Percentiles rank a stretch among this genome's conserved stretches.
Conservation (phyloP, 2,329 filamentous ascomycete species). For the Diatrype stigma region DNA sequence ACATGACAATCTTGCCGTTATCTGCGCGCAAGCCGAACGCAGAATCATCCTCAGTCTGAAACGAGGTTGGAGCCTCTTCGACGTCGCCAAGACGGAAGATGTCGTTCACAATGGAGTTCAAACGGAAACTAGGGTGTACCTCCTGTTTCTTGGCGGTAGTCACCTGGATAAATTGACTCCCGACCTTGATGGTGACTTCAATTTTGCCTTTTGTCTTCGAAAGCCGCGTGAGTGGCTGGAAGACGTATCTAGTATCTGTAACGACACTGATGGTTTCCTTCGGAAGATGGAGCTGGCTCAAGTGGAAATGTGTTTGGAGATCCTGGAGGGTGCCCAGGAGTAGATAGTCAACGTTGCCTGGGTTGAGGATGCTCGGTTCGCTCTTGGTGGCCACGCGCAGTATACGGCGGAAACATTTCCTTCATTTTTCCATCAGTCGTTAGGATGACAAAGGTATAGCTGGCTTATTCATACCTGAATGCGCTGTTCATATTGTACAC, state of each 20-base stretch:
- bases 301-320: slow-evolving; percentile 61
- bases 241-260: slow-evolving; percentile 61
- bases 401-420: slow-evolving; percentile 62
- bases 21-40: slow-evolving; percentile 65
- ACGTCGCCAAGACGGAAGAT: slow-evolving; percentile 66
- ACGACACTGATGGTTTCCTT: slow-evolving; percentile 68
- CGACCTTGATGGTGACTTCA: slow-evolving; percentile 65
- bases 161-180: slow-evolving; percentile 65
- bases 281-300: slow-evolving; percentile 62
- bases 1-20: slow-evolving; percentile 68
- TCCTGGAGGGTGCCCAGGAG: slow-evolving; percentile 63
- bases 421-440: slow-evolving; percentile 17
- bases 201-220: slow-evolving; percentile 69
- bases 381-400: slow-evolving; percentile 59
- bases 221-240: slow-evolving; percentile 60
- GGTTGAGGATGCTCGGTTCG: slow-evolving; percentile 57
- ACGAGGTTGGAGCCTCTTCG: slow-evolving; percentile 61
- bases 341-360: slow-evolving; percentile 62
- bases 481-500: slow-evolving; percentile 72
- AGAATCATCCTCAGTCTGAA: slow-evolving; percentile 62
- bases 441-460: background rate
- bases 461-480: slow-evolving; percentile 44
- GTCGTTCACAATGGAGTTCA: slow-evolving; percentile 64
- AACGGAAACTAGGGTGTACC: slow-evolving; percentile 56
- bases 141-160: slow-evolving; percentile 67